These are phyloP conservation scores for Alternaria triticina DNA, from an alignment of 2,329 filamentous ascomycete species.

Conservation along the genomic window DNA sequence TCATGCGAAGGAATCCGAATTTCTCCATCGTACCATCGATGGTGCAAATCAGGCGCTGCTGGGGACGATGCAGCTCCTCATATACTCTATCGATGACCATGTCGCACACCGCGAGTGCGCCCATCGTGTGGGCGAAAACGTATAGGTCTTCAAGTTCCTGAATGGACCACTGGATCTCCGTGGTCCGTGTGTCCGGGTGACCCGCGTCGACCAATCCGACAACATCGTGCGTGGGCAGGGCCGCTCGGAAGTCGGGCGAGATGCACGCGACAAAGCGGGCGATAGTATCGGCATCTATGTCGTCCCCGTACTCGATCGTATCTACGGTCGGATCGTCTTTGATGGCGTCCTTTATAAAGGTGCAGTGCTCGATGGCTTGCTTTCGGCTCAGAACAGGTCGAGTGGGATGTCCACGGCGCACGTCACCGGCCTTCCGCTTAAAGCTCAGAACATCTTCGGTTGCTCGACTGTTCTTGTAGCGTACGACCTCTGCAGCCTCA, in stretches of 20 bases:
- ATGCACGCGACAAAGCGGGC: conserved; percentile 1
- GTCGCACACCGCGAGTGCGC: background rate
- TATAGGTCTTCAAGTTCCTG: conserved; percentile 1
- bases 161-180: conserved; percentile 2
- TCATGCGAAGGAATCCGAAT: background rate
- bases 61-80: background rate
- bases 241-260: background rate
- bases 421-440: background rate
- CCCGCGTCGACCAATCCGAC: background rate
- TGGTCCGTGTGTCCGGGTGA: background rate
- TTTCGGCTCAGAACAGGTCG: background rate
- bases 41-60: background rate
- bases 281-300: background rate
- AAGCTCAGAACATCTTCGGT: background rate
- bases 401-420: background rate
- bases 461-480: background rate
- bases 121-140: background rate
- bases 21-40: background rate
- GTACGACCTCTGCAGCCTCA: background rate
- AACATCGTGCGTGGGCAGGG: background rate
- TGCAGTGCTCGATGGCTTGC: background rate
- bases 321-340: background rate
- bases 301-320: background rate
- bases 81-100: conserved; percentile 5
- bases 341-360: background rate